Evolutionary conservation across 140 eudicot species (phyloP).

Genomic region (Ambrosia hybrid): DNA sequence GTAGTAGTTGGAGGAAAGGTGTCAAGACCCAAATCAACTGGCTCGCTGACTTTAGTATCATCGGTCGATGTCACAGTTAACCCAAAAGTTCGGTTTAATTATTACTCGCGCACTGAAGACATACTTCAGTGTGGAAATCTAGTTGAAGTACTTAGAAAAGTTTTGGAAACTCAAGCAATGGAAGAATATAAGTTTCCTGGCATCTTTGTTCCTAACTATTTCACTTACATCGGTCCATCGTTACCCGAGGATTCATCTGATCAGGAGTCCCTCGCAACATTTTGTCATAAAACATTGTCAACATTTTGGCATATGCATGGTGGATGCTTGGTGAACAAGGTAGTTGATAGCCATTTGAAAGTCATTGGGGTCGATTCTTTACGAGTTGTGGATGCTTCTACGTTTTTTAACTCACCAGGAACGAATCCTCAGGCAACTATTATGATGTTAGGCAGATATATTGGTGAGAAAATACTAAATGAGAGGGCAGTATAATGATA

Average conservation of each 20-base stretch:
- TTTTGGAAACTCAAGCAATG: conserved; percentile 24
- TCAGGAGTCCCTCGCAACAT: conserved; percentile 11
- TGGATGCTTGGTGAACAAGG: conserved; percentile 42
- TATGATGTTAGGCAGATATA: conserved; percentile 52
- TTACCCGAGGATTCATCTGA: conserved; percentile 33
- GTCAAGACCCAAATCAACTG: conserved; percentile 32
- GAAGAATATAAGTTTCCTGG: conserved; percentile 35
- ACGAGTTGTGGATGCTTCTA: conserved; percentile 50
- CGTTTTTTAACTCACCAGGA: conserved; percentile 43
- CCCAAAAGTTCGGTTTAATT: conserved; percentile 43
- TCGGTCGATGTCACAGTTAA: conserved; percentile 18
- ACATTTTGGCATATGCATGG: conserved; percentile 48
- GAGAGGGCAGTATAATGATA: conserved; percentile 12
- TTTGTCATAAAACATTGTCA: conserved; percentile 28
- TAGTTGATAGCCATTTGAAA: conserved; percentile 35
- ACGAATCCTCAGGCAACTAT: conserved; percentile 54
- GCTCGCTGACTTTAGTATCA: conserved; percentile 34
- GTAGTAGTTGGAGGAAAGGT: conserved; percentile 27
- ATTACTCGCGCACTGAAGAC: conserved; percentile 27
- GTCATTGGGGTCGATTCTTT: conserved; percentile 39
- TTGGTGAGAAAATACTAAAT: conserved; percentile 28
- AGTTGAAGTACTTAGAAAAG: conserved; percentile 19
- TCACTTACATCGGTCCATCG: conserved; percentile 30
- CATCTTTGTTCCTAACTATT: conserved; percentile 26
- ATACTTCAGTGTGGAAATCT: conserved; percentile 24